These are phyloP conservation scores for Myxozyma kluyveri DNA, from an alignment of 805 yeast genomes.

Conservation along the genomic window DNA sequence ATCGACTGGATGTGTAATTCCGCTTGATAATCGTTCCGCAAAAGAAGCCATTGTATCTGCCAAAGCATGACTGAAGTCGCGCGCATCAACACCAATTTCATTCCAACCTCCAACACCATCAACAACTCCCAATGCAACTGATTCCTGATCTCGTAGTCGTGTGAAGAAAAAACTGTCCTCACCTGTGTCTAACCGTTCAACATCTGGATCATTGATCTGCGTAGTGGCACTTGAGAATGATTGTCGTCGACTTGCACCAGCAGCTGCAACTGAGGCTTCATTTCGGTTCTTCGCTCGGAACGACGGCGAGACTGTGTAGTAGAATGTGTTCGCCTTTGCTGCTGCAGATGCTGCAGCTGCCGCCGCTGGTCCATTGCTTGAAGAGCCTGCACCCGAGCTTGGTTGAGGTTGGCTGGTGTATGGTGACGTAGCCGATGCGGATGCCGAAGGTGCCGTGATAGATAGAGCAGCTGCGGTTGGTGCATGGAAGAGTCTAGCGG, in stretches of 20 bases:
- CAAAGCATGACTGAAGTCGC: conserved; percentile 79
- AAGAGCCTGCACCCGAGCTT: neutral
- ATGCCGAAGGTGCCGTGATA: conserved; percentile 9
- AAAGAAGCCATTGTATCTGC: conserved; percentile 53
- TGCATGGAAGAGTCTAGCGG: conserved; percentile 12
- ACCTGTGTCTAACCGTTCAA: conserved; percentile 28
- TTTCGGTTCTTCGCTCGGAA: conserved; percentile 20
- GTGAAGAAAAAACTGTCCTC: conserved; percentile 32
- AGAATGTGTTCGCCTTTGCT: conserved; percentile 14
- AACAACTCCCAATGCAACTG: conserved; percentile 42
- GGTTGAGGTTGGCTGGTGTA: neutral
- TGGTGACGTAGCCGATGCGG: conserved; percentile 13
- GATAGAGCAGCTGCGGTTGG: conserved; percentile 4
- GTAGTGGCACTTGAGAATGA: neutral
- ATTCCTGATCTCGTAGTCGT: conserved; percentile 23
- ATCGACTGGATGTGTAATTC: conserved; percentile 6
- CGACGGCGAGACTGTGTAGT: conserved; percentile 16
- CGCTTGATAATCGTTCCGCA: conserved; percentile 18
- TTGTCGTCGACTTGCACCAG: neutral
- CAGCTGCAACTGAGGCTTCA: neutral
- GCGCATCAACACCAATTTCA: conserved; percentile 84
- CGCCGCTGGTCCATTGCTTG: neutral
- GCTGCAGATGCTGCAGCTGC: neutral
- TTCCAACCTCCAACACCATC: conserved; percentile 99
- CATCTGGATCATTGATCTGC: neutral